Percentiles rank a stretch among this genome's conserved stretches.
Conservation (phyloP, 73 alveolate genomes). For the Vitrella brassicaformis region DNA sequence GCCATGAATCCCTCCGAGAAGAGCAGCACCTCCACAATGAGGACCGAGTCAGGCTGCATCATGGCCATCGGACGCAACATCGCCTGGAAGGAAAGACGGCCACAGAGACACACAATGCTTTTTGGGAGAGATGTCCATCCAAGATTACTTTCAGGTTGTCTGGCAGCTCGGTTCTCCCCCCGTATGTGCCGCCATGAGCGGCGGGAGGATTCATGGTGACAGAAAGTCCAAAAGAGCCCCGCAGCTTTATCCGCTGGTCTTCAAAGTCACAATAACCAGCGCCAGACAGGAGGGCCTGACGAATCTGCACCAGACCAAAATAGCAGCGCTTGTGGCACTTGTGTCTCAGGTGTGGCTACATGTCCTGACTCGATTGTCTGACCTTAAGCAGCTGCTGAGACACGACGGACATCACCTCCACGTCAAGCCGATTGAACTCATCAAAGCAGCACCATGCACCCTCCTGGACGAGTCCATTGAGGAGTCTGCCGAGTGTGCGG, state of each 20-base stretch:
- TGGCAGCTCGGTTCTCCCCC: constrained; percentile 96
- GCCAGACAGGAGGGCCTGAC: too few species aligned
- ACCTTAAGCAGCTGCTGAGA: constrained; percentile 86
- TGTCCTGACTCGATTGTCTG: constrained; percentile 44
- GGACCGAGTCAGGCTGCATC: constrained; percentile 85
- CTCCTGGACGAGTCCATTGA: constrained; percentile 72
- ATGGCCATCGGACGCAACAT: constrained; percentile 83
- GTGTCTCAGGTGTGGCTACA: neutral
- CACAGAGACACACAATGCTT: constrained; percentile 81
- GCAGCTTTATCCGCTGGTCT: constrained; percentile 69
- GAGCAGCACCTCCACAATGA: constrained; percentile 88
- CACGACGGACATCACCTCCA: constrained; percentile 90
- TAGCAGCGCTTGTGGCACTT: too few species aligned
- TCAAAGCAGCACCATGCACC: constrained; percentile 97
- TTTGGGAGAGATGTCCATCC: constrained; percentile 64
- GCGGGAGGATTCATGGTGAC: constrained; percentile 97
- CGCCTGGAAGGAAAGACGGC: constrained; percentile 88
- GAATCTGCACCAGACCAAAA: too few species aligned
- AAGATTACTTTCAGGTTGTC: constrained; percentile 90
- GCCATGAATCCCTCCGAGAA: constrained; percentile 91
- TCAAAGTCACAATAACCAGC: too few species aligned
- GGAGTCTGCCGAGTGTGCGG: constrained; percentile 81
- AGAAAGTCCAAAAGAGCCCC: constrained; percentile 80
- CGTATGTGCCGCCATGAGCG: too few species aligned
- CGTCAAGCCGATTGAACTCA: constrained; percentile 95